phyloP scores from a whole-genome alignment of 1,284 basidiomycete species.

The Phellinidium pouzarii region DNA sequence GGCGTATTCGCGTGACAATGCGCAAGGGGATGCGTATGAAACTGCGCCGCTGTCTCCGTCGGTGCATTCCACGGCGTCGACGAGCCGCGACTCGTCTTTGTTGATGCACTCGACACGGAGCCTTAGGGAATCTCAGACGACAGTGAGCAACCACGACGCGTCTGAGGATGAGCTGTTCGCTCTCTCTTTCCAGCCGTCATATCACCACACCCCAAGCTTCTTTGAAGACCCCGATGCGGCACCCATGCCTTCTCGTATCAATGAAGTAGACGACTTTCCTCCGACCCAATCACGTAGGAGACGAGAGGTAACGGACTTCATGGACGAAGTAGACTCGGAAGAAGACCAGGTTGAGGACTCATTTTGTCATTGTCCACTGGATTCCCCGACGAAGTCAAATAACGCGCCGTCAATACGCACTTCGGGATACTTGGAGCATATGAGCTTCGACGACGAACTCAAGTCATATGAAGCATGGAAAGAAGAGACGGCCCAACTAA shows the following conservation, averaged over 20 bases:
- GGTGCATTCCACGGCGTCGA: slow-evolving; percentile 3
- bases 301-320: background rate
- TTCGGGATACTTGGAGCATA: slow-evolving; percentile 3
- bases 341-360: slow-evolving; percentile 9
- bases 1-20: background rate
- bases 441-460: slow-evolving; percentile 14
- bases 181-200: background rate
- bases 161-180: slow-evolving; percentile 7
- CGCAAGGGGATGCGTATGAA: background rate
- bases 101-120: slow-evolving; percentile 1
- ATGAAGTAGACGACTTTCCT: slow-evolving; percentile 42
- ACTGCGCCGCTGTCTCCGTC: slow-evolving; percentile 1
- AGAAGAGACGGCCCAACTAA: background rate
- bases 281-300: slow-evolving; percentile 23
- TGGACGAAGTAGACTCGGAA: background rate
- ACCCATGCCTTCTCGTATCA: slow-evolving; percentile 36
- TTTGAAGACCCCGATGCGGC: slow-evolving; percentile 14
- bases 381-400: background rate
- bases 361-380: slow-evolving; percentile 18
- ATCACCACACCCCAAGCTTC: background rate
- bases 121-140: slow-evolving; percentile 9
- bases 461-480: slow-evolving; percentile 9
- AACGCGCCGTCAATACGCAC: slow-evolving; percentile 6
- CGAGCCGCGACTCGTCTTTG: background rate
- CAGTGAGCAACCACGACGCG: background rate